Evolutionary conservation across 139 green algal species (phyloP).

Genomic region (Auxenochlorella pyrenoidosa): DNA sequence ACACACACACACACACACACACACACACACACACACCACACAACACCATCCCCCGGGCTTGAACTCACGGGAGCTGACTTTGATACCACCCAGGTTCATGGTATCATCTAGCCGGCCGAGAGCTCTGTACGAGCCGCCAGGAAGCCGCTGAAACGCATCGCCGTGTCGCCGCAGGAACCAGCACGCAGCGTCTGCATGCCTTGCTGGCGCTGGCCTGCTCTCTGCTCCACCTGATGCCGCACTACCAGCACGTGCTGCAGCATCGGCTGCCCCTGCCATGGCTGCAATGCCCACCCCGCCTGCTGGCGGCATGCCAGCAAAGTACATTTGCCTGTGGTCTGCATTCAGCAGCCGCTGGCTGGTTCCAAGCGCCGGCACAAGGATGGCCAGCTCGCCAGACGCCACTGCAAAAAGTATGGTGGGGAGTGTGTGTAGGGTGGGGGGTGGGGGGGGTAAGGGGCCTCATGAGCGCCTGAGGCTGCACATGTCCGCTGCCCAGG

Average conservation of each 20-base stretch:
- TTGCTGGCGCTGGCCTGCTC: not conserved
- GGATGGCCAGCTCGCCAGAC: slow-evolving; percentile 75
- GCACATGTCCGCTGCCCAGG: not conserved
- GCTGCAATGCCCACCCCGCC: not conserved
- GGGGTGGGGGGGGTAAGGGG: not conserved
- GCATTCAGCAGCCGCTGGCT: slow-evolving; percentile 89
- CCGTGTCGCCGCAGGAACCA: slow-evolving; percentile 86
- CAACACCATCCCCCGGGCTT: no score
- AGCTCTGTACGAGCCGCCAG: slow-evolving; percentile 65
- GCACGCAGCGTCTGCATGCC: not conserved
- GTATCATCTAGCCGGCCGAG: slow-evolving; percentile 93
- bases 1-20: no score
- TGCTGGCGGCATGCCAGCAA: slow-evolving; percentile 82
- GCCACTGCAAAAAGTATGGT: not conserved
- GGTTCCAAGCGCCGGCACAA: slow-evolving; percentile 77
- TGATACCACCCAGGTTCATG: slow-evolving; percentile 98
- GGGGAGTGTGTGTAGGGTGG: not conserved
- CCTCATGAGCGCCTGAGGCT: not conserved
- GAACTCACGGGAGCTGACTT: slow-evolving; percentile 54
- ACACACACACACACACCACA: no score
- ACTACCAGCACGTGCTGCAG: not conserved
- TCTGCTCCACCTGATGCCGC: not conserved
- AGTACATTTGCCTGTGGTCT: slow-evolving; percentile 88
- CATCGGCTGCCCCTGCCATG: not conserved
- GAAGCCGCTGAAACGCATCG: slow-evolving; percentile 83